Evolutionary conservation across 2,329 filamentous ascomycete genomes (phyloP), one percentile per base, ranked within the genome.

Genomic region (Cytospora schulzeri): DNA sequence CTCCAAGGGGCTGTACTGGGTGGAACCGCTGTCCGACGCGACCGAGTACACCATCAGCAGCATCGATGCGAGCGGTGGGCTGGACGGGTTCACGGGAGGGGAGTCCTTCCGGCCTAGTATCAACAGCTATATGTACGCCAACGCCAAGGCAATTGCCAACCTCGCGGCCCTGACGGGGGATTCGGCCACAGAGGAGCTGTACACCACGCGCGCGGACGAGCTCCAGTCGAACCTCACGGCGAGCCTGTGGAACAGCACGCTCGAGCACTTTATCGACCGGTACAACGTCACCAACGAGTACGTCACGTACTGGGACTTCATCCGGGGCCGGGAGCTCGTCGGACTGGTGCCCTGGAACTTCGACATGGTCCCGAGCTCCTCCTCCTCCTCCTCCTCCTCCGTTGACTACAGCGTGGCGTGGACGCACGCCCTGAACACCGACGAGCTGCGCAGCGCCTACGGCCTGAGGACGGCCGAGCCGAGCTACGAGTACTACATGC

Each of bases 31-130:
- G 1, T 73, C 74, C 0, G 78, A 80, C 68, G 78, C 78, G 0
- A 80, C 78, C 0, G 78, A 80, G 64, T 80, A 80, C 65, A 80
- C 77, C 1, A 79, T 80, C 54, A 74, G 76, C 0, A 78, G 75
- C 51, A 80, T 79, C 61, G 78, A 80, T 63, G 76, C 78, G 0
- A 75, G 72, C 0, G 71, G 73, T n/a, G 77, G 76, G 4, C 35
- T 66, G 22, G 78, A 80, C 56, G 78, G 78, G 0, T 80, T 80
- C 50, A 69, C 64, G 0, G 77, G 77, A 1, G 78, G 78, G 4
- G 60, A 77, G 12, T 71, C 77, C 2, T 80, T 80, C 70, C 72
- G 78, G 7, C 78, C 78, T 0, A 78, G 76, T 24, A 79, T 80
- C 69, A 80, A 80, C 69, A 76, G 74, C 63, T 80, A 78, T 66